phyloP scores from a whole-genome alignment of 306 rosid species.

The Sophora flavescens region DNA sequence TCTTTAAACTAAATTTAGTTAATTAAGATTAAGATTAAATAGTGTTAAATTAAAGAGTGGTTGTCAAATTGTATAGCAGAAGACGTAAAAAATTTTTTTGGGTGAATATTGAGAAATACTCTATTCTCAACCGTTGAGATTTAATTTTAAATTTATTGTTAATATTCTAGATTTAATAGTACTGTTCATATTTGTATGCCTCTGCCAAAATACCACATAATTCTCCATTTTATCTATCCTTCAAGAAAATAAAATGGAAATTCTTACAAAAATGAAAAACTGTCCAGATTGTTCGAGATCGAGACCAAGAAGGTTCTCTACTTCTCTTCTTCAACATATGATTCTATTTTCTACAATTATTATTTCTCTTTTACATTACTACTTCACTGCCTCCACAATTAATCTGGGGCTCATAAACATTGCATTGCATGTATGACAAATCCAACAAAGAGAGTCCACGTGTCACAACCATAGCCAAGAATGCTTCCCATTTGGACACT shows the following conservation, averaged over 20 bases:
- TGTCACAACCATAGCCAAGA: slow-evolving; percentile 69
- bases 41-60: not conserved
- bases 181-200: too few relatives aligned
- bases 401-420: slow-evolving; percentile 45
- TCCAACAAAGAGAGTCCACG: slow-evolving; percentile 66
- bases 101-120: too few relatives aligned
- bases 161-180: too few relatives aligned
- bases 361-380: too few relatives aligned
- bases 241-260: not conserved
- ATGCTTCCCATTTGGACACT: slow-evolving; percentile 32
- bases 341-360: not conserved
- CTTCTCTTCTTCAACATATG: not conserved
- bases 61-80: not conserved
- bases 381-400: slow-evolving; percentile 49
- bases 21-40: not conserved
- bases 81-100: not conserved
- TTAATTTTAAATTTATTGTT: too few relatives aligned
- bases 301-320: not conserved
- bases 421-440: slow-evolving; percentile 46
- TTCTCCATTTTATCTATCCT: not conserved
- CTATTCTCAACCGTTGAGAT: too few relatives aligned
- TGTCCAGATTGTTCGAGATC: not conserved
- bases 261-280: not conserved
- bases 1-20: not conserved
- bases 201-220: not conserved